Base-by-base conservation (phyloP, 1,139 yeast species). In the Lodderomyces margitis region DNA sequence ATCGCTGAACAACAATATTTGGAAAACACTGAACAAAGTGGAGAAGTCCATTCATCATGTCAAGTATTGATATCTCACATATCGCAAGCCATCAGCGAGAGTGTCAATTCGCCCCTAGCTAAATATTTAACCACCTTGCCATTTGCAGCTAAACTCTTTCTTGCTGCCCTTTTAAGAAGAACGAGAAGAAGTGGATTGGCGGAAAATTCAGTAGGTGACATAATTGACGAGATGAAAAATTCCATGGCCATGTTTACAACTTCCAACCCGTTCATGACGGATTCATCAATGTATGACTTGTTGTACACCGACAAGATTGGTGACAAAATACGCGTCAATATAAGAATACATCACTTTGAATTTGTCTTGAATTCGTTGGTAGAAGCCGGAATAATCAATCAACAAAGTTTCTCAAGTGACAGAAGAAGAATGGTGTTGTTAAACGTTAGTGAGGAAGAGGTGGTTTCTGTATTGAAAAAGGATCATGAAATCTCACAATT, bases 61-160 rank as follows among this genome's bases (percentile, higher is more conserved):
- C 65, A 73, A 3, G 92, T 89, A 5, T 78, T 78, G 28, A 83
- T 87, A 24, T 68, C 70, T 11, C 95, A 86, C 58, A 80, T 89
- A 25, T 78, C 82, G 55, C 77, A 73, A 50, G 98, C 98, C 0
- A 81, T 88, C 30, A 76, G 78, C 48, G 97, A 88, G 59, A 78
- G 95, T 1, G 80, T 89, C 9, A 78, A 78, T 46, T 81, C 95
- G 0, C 95, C 96, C 0, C 65, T 82, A 30, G 64, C 80, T 0
- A 73, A 70, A 42, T 87, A 78, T 52, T 62, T 92, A 15, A 60
- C 69, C 24, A 66, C 80, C 1, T 65, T 89, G 33, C 75, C 96
- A 2, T 77, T 86, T 52, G 75, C 84, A 1, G 72, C 85, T 5
- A 91, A 89, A 59, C 66, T 92, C 39, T 69, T 91, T 11, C 61